Evolutionary conservation across 179 eudicot species (phyloP).

Genomic region (Drosera spatulata): DNA sequence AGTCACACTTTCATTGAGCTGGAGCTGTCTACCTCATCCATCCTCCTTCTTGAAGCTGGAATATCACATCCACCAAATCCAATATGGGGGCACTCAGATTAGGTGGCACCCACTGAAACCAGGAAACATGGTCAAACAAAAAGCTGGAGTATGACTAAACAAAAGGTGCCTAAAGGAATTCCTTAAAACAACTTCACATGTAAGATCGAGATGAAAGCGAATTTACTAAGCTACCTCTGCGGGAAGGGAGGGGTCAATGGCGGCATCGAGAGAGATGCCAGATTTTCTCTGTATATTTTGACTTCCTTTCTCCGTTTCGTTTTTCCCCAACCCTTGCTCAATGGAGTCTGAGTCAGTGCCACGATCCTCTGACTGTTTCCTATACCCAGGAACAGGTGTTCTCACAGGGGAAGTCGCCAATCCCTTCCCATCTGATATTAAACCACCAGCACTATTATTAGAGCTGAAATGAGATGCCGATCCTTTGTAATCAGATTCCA

Average conservation of each 20-base stretch:
- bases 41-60: conserved; percentile 98
- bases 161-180: neutral
- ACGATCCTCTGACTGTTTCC: conserved; percentile 29
- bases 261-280: conserved; percentile 25
- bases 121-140: conserved; percentile 9
- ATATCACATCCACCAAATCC: conserved; percentile 90
- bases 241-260: conserved; percentile 58
- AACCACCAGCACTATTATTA: conserved; percentile 22
- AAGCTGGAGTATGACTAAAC: neutral
- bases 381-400: conserved; percentile 23
- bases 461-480: conserved; percentile 20
- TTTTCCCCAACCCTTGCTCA: conserved; percentile 14
- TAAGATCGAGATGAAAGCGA: neutral
- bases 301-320: conserved; percentile 18
- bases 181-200: neutral
- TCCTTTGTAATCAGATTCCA: conserved; percentile 28
- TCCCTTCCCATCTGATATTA: conserved; percentile 27
- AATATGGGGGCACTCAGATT: conserved; percentile 73
- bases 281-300: conserved; percentile 20
- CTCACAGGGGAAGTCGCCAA: conserved; percentile 18
- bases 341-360: conserved; percentile 22
- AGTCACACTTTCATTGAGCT: neutral
- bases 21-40: conserved; percentile 74
- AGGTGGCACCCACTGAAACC: conserved; percentile 89
- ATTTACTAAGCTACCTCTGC: conserved; percentile 39